Evolutionary conservation across 2,329 filamentous ascomycete species (phyloP).

Genomic region (Aspergillus arachidicola): DNA sequence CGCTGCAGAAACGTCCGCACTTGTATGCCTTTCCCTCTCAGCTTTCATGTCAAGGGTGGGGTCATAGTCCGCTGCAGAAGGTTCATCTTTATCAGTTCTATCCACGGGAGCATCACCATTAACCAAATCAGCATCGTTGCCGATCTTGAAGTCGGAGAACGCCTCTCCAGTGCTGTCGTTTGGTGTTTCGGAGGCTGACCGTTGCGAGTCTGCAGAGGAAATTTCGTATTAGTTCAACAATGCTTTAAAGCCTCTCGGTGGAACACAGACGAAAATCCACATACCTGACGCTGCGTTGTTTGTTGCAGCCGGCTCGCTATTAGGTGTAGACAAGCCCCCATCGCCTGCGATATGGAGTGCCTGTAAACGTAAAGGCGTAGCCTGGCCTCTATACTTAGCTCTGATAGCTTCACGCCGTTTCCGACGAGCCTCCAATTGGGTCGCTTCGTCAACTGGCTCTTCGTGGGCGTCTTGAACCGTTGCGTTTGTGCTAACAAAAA

Average conservation of each 20-base stretch:
- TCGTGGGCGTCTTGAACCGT: slow-evolving; percentile 21
- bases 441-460: slow-evolving; percentile 72
- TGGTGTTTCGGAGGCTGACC: slow-evolving; percentile 51
- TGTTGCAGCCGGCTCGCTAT: slow-evolving; percentile 48
- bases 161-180: slow-evolving; percentile 55
- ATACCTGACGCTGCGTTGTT: slow-evolving; percentile 43
- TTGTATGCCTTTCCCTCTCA: slow-evolving; percentile 70
- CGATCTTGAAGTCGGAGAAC: slow-evolving; percentile 63
- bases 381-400: slow-evolving; percentile 73
- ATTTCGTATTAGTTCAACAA: background rate
- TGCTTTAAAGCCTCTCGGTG: background rate
- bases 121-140: slow-evolving; percentile 68
- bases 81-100: slow-evolving; percentile 65
- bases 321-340: slow-evolving; percentile 55
- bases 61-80: slow-evolving; percentile 92
- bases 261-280: slow-evolving; percentile 11
- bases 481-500: slow-evolving; percentile 20
- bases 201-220: slow-evolving; percentile 31
- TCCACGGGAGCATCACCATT: slow-evolving; percentile 51
- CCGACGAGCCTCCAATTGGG: slow-evolving; percentile 81
- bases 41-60: slow-evolving; percentile 86
- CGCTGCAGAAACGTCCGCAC: slow-evolving; percentile 56
- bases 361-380: slow-evolving; percentile 74
- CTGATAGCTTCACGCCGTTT: slow-evolving; percentile 82
- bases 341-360: slow-evolving; percentile 68